Base-by-base conservation (phyloP, 352 stramenopile species). In the Globisporangium heterothallicum region DNA sequence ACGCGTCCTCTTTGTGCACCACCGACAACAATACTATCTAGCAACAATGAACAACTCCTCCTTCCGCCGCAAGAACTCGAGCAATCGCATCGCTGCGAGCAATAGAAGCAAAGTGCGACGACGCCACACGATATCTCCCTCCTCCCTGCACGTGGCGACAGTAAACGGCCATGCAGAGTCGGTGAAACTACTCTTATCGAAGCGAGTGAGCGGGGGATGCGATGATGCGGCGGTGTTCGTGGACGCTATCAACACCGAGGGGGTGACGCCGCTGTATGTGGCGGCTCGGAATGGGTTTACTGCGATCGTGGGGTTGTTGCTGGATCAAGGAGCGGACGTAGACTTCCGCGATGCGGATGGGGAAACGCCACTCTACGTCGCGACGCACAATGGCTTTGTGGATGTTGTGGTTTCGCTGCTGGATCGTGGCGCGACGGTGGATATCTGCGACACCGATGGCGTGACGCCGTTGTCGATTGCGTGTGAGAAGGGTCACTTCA, bases 361-460 rank as follows among this genome's bases (percentile, higher is more conserved):
- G 9, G 47, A 53, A 26, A 53, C 47, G 2, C 47, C 47, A 18
- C 47, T 53, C n/a, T 53, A 53, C 22, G 47, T 53, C 1, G 47
- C 47, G 14, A 24, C 47, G 7, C 25, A 26, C 16, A 53, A 45
- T 18, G 47, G 47, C 21, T 53, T 53, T 26, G 22, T 53, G 4
- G 22, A 53, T 13, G 42, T 53, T 16, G 47, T 53, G 21, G 12
- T 32, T 2, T 6, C 26, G 9, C 26, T 53, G 32, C 16, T 53
- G 22, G 34, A 53, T 25, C 24, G 32, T 8, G 16, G 34, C 26
- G 47, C 47, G 21, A 45, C 13, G 3, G n/a, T 38, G 16, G 10
- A 53, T 14, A 25, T 84, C 71, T 9, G 67, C 63, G 50, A 87
- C 68, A 2, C 84, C 32, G 44, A 74, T 63, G 47, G 52, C 55